phyloP scores from a whole-genome alignment of 305 asterid species.

The Stenogyne calaminthoides region DNA sequence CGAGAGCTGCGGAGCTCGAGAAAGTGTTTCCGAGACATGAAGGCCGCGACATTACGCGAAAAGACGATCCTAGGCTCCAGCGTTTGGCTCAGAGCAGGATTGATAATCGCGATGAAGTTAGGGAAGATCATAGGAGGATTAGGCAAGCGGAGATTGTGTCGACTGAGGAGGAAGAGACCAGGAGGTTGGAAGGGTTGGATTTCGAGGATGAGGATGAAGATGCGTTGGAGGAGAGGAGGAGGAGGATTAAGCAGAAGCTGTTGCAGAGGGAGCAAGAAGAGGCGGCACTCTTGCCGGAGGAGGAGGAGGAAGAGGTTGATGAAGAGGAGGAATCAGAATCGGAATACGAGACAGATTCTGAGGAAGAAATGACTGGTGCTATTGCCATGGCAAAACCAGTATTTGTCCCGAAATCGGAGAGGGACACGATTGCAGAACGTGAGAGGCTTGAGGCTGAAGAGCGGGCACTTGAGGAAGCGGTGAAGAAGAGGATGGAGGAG shows the following conservation, averaged over 20 bases:
- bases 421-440: constrained; percentile 90
- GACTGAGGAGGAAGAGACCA: constrained; percentile 77
- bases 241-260: constrained; percentile 72
- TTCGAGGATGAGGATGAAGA: constrained; percentile 83
- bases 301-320: constrained; percentile 75
- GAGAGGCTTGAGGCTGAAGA: constrained; percentile 93
- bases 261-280: constrained; percentile 77
- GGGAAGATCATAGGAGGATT: no score
- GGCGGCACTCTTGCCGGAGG: constrained; percentile 65
- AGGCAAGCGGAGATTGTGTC: no score
- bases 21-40: constrained; percentile 65
- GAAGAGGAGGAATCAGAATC: constrained; percentile 66
- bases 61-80: constrained; percentile 85
- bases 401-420: constrained; percentile 79
- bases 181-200: constrained; percentile 62
- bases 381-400: constrained; percentile 90
- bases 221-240: constrained; percentile 77
- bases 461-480: constrained; percentile 73
- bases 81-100: no score
- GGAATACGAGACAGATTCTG: constrained; percentile 96
- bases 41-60: constrained; percentile 43
- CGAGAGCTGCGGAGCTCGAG: constrained; percentile 62
- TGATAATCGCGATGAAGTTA: no score
- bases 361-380: constrained; percentile 74
- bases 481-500: constrained; percentile 71